phyloP scores from a whole-genome alignment of 306 rosid genomes.

The Castanea crenata region DNA sequence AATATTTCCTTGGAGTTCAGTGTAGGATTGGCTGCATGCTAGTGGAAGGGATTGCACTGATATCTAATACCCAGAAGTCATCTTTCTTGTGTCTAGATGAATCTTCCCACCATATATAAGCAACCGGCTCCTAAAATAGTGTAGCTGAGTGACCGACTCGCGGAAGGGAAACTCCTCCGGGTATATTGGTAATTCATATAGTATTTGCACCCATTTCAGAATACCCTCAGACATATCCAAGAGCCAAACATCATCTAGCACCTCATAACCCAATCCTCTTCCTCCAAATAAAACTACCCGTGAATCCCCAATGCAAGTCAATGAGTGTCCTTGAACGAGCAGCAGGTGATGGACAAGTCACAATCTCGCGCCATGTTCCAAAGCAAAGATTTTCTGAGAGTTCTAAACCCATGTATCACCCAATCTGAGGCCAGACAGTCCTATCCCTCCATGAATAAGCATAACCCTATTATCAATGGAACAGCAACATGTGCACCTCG shows the following conservation, averaged over 20 bases:
- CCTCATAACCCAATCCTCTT: slow-evolving; percentile 77
- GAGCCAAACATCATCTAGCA: slow-evolving; percentile 85
- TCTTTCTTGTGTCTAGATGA: slow-evolving; percentile 66
- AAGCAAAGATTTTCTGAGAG: slow-evolving; percentile 50
- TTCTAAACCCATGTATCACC: slow-evolving; percentile 87
- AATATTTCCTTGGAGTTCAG: slow-evolving; percentile 35
- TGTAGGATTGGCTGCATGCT: slow-evolving; percentile 37
- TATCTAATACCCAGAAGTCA: slow-evolving; percentile 83
- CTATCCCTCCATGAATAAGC: slow-evolving; percentile 92
- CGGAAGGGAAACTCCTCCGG: slow-evolving; percentile 69
- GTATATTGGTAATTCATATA: slow-evolving; percentile 53
- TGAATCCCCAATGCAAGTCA: slow-evolving; percentile 64
- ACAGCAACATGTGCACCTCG: slow-evolving; percentile 92
- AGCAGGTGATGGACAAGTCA: slow-evolving; percentile 66
- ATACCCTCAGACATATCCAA: slow-evolving; percentile 45
- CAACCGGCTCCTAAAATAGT: slow-evolving; percentile 66
- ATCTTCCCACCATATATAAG: slow-evolving; percentile 90
- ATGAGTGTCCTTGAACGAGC: slow-evolving; percentile 88
- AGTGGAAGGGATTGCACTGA: slow-evolving; percentile 44
- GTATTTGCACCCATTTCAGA: slow-evolving; percentile 61
- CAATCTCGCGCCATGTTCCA: slow-evolving; percentile 73
- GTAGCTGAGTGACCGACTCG: slow-evolving; percentile 93
- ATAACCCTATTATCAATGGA: slow-evolving; percentile 61
- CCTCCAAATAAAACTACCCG: slow-evolving; percentile 77
- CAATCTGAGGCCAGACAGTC: slow-evolving; percentile 59